Conservation (phyloP, 257 asterid species). For the Solanum sejunctum region DNA sequence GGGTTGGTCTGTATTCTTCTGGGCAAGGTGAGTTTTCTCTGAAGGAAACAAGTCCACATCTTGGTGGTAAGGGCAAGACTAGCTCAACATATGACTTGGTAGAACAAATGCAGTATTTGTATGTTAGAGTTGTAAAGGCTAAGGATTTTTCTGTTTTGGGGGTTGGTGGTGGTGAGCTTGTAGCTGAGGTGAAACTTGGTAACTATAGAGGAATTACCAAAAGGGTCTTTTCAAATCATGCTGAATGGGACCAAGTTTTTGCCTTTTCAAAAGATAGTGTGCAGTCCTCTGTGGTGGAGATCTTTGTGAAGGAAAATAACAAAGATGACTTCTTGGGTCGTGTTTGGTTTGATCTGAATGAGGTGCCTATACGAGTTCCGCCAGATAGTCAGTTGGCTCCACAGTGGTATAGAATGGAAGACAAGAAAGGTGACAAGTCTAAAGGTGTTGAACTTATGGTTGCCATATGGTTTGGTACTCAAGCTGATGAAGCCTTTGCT, state of each 20-base stretch:
- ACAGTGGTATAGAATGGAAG: constrained; percentile 83
- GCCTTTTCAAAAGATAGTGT: constrained; percentile 79
- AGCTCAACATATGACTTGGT: constrained; percentile 76
- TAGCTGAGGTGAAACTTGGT: constrained; percentile 78
- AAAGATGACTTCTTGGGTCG: constrained; percentile 74
- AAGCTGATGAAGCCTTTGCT: constrained; percentile 74
- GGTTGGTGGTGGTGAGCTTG: constrained; percentile 33
- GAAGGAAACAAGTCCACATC: constrained; percentile 73
- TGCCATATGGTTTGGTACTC: constrained; percentile 81
- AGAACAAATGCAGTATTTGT: constrained; percentile 82
- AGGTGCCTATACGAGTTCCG: constrained; percentile 67
- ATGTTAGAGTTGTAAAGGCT: constrained; percentile 55
- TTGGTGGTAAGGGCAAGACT: constrained; percentile 64
- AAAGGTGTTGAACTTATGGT: constrained; percentile 67
- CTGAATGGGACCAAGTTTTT: constrained; percentile 74
- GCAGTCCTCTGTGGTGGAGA: constrained; percentile 65
- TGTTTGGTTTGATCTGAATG: constrained; percentile 73
- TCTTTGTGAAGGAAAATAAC: constrained; percentile 48
- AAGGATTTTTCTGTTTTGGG: constrained; percentile 40
- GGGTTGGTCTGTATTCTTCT: background rate
- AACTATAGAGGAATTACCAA: constrained; percentile 65
- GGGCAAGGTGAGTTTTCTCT: constrained; percentile 39
- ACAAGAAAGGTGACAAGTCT: constrained; percentile 56
- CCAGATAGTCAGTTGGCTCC: constrained; percentile 86
- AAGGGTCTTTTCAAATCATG: constrained; percentile 28